Evolutionary conservation across 345 rosid genomes (phyloP), one percentile per base, ranked within the genome.

Genomic region (Chamaenerion angustifolium): DNA sequence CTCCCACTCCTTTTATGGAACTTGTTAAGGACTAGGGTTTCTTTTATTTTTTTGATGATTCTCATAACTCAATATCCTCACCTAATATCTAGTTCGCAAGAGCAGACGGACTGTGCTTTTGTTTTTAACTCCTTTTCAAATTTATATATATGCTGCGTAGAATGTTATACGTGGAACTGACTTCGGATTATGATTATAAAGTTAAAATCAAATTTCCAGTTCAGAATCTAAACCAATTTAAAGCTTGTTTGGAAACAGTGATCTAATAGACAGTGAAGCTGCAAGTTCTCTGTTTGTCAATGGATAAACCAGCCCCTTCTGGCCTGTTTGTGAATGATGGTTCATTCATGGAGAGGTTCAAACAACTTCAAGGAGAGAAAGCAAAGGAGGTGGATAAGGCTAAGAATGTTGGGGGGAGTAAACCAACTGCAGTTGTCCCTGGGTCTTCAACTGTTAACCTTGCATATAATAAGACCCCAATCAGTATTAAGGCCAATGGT

Each of bases 311-410:
- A 70, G 74, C 74, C 12, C 82, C 88, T 46, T 59, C 88, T 57
- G 59, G 75, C 72, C 85, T 87, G 64, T 92, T 92, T 64, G 90
- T 77, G 55, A 87, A 92, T 63, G 98, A 92, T 66, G 98, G 98
- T 21, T 92, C 98, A 1, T 92, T 92, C 76, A 82, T 92, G 98
- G 98, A 92, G 83, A 84, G 81, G 79, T 92, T 92, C 76, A 87
- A 75, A 64, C 95, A 80, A 60, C 90, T 87, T 73, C 96, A 87
- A 64, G 82, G 82, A 68, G 90, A 71, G 60, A 81, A 80, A 52
- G 82, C 55, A 52, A 65, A 71, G 70, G 74, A 71, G 14, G 55
- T 47, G 10, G 49, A 42, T 49, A 57, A 56, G 52, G 14, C 56
- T 12, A 57, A 54, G 52, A n/a, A 53, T 12, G 54, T 43, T 3